phyloP scores from a whole-genome alignment of 2,329 filamentous ascomycete genomes.

The Clonostachys sp. region DNA sequence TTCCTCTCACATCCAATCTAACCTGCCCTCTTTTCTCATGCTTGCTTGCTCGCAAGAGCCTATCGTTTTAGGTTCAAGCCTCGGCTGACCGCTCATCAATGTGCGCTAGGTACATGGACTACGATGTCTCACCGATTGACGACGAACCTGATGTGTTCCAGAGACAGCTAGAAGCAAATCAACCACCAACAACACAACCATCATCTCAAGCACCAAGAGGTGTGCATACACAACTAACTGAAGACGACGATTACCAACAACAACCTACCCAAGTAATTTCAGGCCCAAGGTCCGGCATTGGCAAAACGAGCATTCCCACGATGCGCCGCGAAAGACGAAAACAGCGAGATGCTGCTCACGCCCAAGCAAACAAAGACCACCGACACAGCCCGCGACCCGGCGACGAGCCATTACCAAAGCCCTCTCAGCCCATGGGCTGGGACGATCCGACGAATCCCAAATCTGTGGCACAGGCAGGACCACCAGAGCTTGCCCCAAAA shows the following conservation, averaged over 20 bases:
- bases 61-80: neutral
- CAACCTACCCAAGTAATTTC: neutral
- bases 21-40: neutral
- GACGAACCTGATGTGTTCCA: constrained; percentile 32
- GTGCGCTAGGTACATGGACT: neutral
- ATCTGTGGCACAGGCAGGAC: neutral
- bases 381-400: neutral
- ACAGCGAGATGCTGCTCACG: constrained; percentile 29
- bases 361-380: constrained; percentile 2
- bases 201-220: constrained; percentile 5
- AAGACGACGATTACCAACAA: constrained; percentile 3
- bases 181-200: constrained; percentile 6
- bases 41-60: neutral
- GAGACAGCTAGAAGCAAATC: constrained; percentile 10
- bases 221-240: constrained; percentile 8
- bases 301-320: constrained; percentile 40
- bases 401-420: constrained; percentile 14
- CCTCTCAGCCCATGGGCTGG: constrained; percentile 1
- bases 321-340: constrained; percentile 47
- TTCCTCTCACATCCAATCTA: neutral
- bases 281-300: constrained; percentile 9
- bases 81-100: neutral
- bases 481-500: neutral
- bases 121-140: constrained; percentile 41
- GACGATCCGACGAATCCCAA: neutral